Percentiles rank a stretch among this genome's conserved stretches.
Evolutionary conservation across 2,329 filamentous ascomycete genomes (phyloP).

Genomic region (Epichloe coenophiala): DNA sequence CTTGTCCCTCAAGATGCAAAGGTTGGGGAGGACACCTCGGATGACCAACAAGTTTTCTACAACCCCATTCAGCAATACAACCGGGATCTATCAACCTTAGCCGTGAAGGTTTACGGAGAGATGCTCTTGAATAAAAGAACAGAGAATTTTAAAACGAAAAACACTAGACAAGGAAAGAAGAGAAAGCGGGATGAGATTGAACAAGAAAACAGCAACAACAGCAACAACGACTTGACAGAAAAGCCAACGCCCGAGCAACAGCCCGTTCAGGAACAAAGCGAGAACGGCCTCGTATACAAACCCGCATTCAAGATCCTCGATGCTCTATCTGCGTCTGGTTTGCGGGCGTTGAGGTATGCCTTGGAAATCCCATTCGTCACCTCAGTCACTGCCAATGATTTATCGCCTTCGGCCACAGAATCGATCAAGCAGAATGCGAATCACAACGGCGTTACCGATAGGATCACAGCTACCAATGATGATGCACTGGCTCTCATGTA

Average conservation of each 20-base stretch:
- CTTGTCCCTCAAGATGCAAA: conserved; percentile 35
- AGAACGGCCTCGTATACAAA: conserved; percentile 18
- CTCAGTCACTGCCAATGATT: conserved; percentile 76
- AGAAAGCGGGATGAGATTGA: conserved; percentile 29
- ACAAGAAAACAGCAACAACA: background rate
- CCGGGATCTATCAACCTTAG: conserved; percentile 82
- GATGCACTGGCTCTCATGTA: conserved; percentile 94
- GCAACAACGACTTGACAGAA: background rate
- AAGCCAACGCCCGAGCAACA: conserved; percentile 2
- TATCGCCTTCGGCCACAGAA: conserved; percentile 62
- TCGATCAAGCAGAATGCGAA: conserved; percentile 74
- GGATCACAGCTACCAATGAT: conserved; percentile 59
- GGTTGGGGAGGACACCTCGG: conserved; percentile 38
- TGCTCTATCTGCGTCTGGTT: conserved; percentile 83
- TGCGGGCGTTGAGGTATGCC: conserved; percentile 82
- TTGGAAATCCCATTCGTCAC: conserved; percentile 80
- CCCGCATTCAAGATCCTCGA: conserved; percentile 73
- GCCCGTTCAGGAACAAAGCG: conserved; percentile 6
- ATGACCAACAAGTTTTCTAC: conserved; percentile 80
- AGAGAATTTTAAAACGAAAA: conserved; percentile 21
- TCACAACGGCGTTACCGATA: conserved; percentile 63
- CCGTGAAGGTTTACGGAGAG: conserved; percentile 79
- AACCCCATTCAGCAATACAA: conserved; percentile 99
- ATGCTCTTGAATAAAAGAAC: conserved; percentile 37
- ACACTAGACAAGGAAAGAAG: conserved; percentile 30